Percentiles rank a stretch among this genome's conserved stretches.
Evolutionary conservation across 495 filamentous ascomycete genomes (phyloP).

Genomic region (Penicillium atrosanguineum): DNA sequence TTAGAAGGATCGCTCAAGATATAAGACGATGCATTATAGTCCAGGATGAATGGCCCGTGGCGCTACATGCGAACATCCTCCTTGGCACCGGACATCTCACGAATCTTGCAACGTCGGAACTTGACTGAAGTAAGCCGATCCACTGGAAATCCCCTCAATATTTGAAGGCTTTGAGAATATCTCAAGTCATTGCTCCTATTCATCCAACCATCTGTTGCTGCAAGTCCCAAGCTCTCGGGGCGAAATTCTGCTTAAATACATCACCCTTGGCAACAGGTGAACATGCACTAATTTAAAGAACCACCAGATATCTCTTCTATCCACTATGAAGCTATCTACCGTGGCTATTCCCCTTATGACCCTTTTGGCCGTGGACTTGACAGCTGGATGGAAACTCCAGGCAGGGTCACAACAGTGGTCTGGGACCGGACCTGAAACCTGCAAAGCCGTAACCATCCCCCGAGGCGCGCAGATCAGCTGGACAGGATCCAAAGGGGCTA

Average conservation of each 20-base stretch:
- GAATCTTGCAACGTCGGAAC: neutral
- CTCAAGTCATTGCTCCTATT: too few relatives aligned
- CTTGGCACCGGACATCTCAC: neutral
- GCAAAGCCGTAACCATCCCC: conserved; percentile 9
- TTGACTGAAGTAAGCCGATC: neutral
- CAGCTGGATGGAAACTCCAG: conserved; percentile 3
- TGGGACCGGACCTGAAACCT: conserved; percentile 2
- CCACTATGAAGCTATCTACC: too few relatives aligned
- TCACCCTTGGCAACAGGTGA: too few relatives aligned
- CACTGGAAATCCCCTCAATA: too few relatives aligned
- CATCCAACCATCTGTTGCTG: too few relatives aligned
- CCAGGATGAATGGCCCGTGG: neutral
- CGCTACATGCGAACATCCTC: too few relatives aligned
- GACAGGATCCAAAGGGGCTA: conserved; percentile 11
- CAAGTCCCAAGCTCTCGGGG: too few relatives aligned
- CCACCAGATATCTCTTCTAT: too few relatives aligned
- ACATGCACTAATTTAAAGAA: neutral
- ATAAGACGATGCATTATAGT: neutral
- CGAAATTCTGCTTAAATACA: too few relatives aligned
- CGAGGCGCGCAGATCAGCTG: conserved; percentile 15
- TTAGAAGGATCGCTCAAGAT: neutral
- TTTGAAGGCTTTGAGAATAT: neutral
- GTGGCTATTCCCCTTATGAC: too few relatives aligned
- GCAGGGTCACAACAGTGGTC: conserved; percentile 1
- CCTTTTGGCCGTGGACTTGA: neutral